Evolutionary conservation across 192 early-diverging fungal species (phyloP).

Genomic region (Gamsiella multidivaricata): DNA sequence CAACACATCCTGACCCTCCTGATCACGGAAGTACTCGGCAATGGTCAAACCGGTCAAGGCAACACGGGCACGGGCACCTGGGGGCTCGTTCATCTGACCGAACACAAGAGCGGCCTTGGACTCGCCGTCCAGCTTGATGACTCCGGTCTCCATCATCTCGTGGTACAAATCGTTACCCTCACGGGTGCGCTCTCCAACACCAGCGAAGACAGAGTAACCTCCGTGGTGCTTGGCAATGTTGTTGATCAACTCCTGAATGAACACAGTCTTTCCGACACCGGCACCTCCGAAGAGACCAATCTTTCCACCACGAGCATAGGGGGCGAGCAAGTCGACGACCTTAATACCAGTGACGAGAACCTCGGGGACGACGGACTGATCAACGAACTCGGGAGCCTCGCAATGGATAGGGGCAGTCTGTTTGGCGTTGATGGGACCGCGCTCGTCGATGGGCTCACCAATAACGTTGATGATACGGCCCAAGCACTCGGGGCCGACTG

Average conservation of each 20-base stretch:
- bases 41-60: constrained; percentile 97
- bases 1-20: constrained; percentile 99
- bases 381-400: constrained; percentile 92
- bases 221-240: constrained; percentile 99
- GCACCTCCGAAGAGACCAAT: constrained; percentile 99
- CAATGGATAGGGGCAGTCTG: constrained; percentile 90
- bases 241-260: constrained; percentile 99
- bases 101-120: constrained; percentile 97
- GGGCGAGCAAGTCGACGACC: constrained; percentile 97
- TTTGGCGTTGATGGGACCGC: constrained; percentile 95
- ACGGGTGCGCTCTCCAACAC: constrained; percentile 99
- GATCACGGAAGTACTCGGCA: constrained; percentile 99
- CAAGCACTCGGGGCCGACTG: constrained; percentile 93
- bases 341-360: constrained; percentile 98
- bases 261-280: constrained; percentile 99
- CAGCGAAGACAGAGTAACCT: constrained; percentile 98
- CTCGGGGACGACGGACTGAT: constrained; percentile 94
- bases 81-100: constrained; percentile 99
- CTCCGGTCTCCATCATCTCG: constrained; percentile 97
- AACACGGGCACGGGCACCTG: constrained; percentile 98
- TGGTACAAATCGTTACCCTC: constrained; percentile 99
- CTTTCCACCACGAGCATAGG: constrained; percentile 98
- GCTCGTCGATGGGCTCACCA: constrained; percentile 98
- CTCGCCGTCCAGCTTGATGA: constrained; percentile 93
- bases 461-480: constrained; percentile 99